Conservation (phyloP, 169 alveolate genomes). For the Babesia gibsoni region DNA sequence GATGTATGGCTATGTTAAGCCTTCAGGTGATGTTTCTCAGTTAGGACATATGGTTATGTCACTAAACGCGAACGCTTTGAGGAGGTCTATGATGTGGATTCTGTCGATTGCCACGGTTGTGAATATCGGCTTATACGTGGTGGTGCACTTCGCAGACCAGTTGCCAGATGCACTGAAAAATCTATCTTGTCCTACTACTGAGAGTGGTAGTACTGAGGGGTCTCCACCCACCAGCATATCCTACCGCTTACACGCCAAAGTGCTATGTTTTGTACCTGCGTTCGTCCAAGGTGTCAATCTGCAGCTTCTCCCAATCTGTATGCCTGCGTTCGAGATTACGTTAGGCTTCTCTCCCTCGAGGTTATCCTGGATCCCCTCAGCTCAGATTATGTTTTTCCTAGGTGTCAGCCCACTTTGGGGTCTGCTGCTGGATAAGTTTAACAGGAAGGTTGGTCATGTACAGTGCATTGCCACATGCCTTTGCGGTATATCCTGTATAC, state of each 20-base stretch:
- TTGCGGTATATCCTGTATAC: conserved; percentile 82
- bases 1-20: conserved; percentile 69
- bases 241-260: not conserved
- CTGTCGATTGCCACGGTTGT: not conserved
- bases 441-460: conserved; percentile 81
- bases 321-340: conserved; percentile 86
- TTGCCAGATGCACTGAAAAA: no score
- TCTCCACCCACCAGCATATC: no score
- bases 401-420: conserved; percentile 89
- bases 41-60: not conserved
- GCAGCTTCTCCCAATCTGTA: conserved; percentile 22
- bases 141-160: conserved; percentile 16
- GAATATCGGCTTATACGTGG: conserved; percentile 8
- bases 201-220: no score
- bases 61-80: conserved; percentile 9
- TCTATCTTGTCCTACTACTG: no score
- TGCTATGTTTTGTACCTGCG: not conserved
- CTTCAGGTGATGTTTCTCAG: not conserved
- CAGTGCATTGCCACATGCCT: conserved; percentile 78
- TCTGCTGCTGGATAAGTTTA: conserved; percentile 78
- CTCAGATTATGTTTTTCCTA: conserved; percentile 82
- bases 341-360: conserved; percentile 79
- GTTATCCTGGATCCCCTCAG: conserved; percentile 79
- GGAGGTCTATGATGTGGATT: conserved; percentile 21
- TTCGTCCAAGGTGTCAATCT: conserved; percentile 7